Evolutionary conservation across 176 grass and related monocot genomes (phyloP).

Genomic region (Saccharum spontaneum): DNA sequence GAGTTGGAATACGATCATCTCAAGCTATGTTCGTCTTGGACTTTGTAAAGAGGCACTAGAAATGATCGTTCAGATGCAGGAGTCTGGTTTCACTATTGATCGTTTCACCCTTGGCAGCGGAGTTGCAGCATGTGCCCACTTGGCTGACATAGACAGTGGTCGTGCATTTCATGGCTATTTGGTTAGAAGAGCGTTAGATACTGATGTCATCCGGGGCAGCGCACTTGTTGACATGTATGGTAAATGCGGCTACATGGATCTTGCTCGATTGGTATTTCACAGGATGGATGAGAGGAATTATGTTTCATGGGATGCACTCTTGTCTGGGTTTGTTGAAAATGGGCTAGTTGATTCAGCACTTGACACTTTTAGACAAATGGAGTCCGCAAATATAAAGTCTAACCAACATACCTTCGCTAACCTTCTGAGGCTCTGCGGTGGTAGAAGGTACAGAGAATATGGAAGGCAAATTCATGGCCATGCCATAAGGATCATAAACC

Average conservation of each 20-base stretch:
- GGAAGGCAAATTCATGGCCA: slow-evolving; percentile 54
- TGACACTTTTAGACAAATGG: slow-evolving; percentile 42
- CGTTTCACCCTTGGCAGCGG: slow-evolving; percentile 55
- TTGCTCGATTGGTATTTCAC: slow-evolving; percentile 41
- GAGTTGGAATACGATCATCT: slow-evolving; percentile 61
- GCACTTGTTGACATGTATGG: slow-evolving; percentile 57
- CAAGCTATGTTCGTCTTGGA: slow-evolving; percentile 49
- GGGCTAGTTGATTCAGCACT: slow-evolving; percentile 40
- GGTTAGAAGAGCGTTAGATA: slow-evolving; percentile 54
- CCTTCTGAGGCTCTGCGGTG: slow-evolving; percentile 55
- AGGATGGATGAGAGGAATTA: slow-evolving; percentile 56
- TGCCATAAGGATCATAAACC: slow-evolving; percentile 41
- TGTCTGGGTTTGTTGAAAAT: slow-evolving; percentile 57
- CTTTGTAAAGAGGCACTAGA: slow-evolving; percentile 39
- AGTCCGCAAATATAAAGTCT: slow-evolving; percentile 43
- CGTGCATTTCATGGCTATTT: slow-evolving; percentile 55
- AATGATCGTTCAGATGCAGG: slow-evolving; percentile 51
- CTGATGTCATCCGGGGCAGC: slow-evolving; percentile 50
- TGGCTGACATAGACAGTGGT: slow-evolving; percentile 51
- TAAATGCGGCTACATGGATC: slow-evolving; percentile 38
- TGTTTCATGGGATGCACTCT: slow-evolving; percentile 59
- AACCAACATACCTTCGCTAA: slow-evolving; percentile 50
- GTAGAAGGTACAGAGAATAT: slow-evolving; percentile 35
- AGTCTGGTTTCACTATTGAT: slow-evolving; percentile 46
- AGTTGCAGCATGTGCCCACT: slow-evolving; percentile 45